phyloP scores from a whole-genome alignment of 306 rosid species.

The Mucuna pruriens region DNA sequence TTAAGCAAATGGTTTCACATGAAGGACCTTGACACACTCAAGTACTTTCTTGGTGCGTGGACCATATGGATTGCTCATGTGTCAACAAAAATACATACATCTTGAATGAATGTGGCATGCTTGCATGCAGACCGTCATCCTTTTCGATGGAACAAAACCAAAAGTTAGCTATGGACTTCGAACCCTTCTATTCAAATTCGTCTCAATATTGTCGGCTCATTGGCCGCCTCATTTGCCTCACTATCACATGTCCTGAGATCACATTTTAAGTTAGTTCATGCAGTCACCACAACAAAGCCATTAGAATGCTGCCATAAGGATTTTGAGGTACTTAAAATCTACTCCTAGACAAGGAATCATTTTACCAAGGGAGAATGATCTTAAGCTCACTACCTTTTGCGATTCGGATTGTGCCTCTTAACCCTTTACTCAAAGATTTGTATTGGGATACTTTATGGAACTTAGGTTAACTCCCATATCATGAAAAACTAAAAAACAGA shows the following conservation, averaged over 20 bases:
- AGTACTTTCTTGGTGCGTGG: not conserved
- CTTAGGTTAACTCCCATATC: not conserved
- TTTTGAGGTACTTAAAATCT: not conserved
- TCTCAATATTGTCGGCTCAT: not conserved
- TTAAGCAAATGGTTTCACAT: not conserved
- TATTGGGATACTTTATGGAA: not conserved
- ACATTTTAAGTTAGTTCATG: not conserved
- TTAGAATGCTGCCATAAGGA: not conserved
- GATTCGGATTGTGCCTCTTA: not conserved
- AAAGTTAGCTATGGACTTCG: fast-evolving
- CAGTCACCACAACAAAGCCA: not conserved
- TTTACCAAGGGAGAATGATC: not conserved
- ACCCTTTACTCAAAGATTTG: not conserved
- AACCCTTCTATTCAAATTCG: not conserved
- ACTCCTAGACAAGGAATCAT: not conserved
- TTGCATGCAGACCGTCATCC: not conserved
- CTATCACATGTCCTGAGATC: not conserved
- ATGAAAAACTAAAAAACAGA: not conserved
- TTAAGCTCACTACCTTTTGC: not conserved
- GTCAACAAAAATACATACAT: not conserved
- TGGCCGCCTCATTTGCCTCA: not conserved
- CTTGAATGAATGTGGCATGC: not conserved
- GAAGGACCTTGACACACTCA: not conserved
- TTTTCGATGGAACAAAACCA: not conserved
- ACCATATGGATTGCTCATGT: not conserved